Base-by-base conservation (phyloP, 1,284 basidiomycete genomes). In the Ceratobasidium sp. region DNA sequence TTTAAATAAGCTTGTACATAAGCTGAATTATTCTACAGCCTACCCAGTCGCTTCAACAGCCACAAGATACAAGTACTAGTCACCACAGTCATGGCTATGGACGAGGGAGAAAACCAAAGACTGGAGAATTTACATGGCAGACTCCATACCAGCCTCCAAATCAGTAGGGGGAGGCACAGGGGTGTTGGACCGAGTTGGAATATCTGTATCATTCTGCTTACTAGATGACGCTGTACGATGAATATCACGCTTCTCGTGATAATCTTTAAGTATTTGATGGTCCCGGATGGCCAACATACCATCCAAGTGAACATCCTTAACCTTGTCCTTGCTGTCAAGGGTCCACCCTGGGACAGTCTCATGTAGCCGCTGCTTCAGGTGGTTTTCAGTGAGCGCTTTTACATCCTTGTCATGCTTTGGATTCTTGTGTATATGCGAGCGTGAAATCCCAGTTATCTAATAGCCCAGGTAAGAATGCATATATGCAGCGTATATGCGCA, bases 371-470 rank as follows among this genome's bases (percentile, higher is more conserved):
- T 66, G 63, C 40, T 66, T 66, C 15, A 40, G 26, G 39, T 66
- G 63, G 9, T 26, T 40, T 20, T 9, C 63, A 44, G 42, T 66
- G 4, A 66, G 39, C 6, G 39, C 63, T 40, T 66, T 26, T 9
- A 66, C 40, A n/a, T 66, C 63, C 33, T 44, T 39, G 33, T 66
- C 20, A 10, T 23, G 63, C 13, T 28, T 39, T 39, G 63, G 63
- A 39, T 42, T 44, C 40, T 66, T 66, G 40, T 44, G 63, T 33
- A 66, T 66, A 40, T 44, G 63, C 39, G 63, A 66, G 28, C 42
- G 39, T 18, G 39, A 39, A 39, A 66, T 28, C 6, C 63, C 39
- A 20, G 63, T 66, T 3, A 66, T 44, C 63, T 66, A 66, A 10
- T 15, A 15, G 6, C 10, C 12, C 6, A 20, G 33, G 12, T 13